phyloP scores from a whole-genome alignment of 306 rosid genomes.

The Quercus berberidifolia region DNA sequence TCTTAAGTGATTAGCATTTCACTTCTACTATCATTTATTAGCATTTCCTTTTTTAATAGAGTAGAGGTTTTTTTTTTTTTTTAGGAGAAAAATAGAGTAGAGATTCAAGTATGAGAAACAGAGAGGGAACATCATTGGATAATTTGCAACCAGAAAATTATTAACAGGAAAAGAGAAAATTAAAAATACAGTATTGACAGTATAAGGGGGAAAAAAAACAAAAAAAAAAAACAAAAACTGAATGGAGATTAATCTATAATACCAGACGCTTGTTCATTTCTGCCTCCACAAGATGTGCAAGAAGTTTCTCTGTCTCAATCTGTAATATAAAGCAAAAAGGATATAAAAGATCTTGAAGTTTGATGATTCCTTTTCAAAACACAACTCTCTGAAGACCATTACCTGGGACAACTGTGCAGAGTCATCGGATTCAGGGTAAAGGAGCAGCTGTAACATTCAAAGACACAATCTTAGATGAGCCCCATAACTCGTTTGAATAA shows the following conservation, averaged over 20 bases:
- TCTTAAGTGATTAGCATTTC: background rate
- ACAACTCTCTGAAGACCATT: conserved; percentile 14
- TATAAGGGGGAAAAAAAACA: background rate
- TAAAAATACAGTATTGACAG: background rate
- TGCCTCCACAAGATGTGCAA: conserved; percentile 91
- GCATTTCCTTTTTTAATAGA: background rate
- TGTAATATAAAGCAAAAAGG: conserved; percentile 26
- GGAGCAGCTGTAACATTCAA: conserved; percentile 66
- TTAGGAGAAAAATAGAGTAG: background rate
- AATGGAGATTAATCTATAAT: conserved; percentile 14
- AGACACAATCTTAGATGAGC: conserved; percentile 10
- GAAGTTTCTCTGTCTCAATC: conserved; percentile 98
- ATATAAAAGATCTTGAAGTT: conserved; percentile 22
- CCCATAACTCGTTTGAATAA: background rate
- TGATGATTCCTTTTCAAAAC: background rate
- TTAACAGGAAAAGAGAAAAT: background rate
- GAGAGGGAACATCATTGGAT: background rate
- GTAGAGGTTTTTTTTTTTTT: background rate
- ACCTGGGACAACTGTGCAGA: conserved; percentile 99
- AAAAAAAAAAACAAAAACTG: background rate
- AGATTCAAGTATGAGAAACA: background rate
- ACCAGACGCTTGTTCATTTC: conserved; percentile 93
- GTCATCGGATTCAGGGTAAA: conserved; percentile 95
- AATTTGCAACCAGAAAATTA: background rate
- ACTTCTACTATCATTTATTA: background rate